Evolutionary conservation across 192 early-diverging fungal genomes (phyloP), one percentile per base, ranked within the genome.

Genomic region (Nowakowskiella sp.): DNA sequence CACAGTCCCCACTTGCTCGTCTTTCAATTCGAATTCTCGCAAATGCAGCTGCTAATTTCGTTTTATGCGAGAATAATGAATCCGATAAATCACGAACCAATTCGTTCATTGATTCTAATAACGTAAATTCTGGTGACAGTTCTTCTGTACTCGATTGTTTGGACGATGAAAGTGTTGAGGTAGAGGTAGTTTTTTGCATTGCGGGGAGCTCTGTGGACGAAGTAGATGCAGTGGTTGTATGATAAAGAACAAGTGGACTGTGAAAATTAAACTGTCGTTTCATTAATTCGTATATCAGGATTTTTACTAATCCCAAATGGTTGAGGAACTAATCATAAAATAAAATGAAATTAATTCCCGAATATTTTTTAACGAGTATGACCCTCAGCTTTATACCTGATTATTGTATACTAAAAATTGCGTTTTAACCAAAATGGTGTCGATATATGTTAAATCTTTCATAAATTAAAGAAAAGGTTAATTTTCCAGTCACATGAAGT

Each of bases 341-440:
- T 57, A 4, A 53, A 13, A 39, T n/a, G 23, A 27, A 29, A 26
- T 34, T 25, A 55, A n/a, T 66, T 39, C n/a, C 1, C n/a, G n/a
- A 24, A 30, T 2, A 8, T 3, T 27, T 32, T 19, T 55, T 2
- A 55, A 2, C 28, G 6, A 24, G 29, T 9, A 21, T 19, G 9
- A 19, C 10, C 66, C 16, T n/a, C n/a, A 5, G 21, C n/a, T 24
- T 1, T 16, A 19, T 48, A 76, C 74, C 56, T 78, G 70, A 60
- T 72, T 78, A 46, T 78, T 67, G 32, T 72, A 78, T 2, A 78
- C 76, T 6, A 78, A 52, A 36, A 73, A 78, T 58, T 78, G 76
- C 2, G 76, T 78, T 47, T 78, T 78, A 42, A 78, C 69, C 0
- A 78, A 49, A 7, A 78, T 60, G 6, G 65, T 70, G 47, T 78